phyloP scores from a whole-genome alignment of 2,329 filamentous ascomycete genomes.

The Claviceps cyperi region DNA sequence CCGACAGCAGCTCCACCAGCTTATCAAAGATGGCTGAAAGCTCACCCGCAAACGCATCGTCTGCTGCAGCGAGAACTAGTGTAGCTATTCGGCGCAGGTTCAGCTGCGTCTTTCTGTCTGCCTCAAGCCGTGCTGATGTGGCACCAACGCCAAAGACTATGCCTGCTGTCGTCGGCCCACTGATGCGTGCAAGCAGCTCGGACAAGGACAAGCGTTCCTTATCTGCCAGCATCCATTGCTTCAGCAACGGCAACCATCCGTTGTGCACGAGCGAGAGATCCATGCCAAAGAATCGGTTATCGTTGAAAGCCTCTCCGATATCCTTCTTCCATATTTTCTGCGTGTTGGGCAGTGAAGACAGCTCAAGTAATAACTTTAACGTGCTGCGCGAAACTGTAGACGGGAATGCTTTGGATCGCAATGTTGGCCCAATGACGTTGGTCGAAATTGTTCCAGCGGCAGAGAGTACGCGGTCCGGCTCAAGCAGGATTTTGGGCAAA shows the following conservation, averaged over 20 bases:
- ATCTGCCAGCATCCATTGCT: slow-evolving; percentile 72
- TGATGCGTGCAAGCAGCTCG: slow-evolving; percentile 66
- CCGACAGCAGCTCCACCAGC: slow-evolving; percentile 69
- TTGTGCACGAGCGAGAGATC: slow-evolving; percentile 48
- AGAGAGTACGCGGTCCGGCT: slow-evolving; percentile 67
- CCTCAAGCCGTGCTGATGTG: slow-evolving; percentile 82
- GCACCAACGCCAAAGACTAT: slow-evolving; percentile 98
- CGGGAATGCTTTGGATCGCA: slow-evolving; percentile 77
- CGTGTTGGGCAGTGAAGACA: slow-evolving; percentile 62
- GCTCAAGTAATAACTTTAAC: slow-evolving; percentile 59
- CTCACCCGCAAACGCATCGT: slow-evolving; percentile 69
- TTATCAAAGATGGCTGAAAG: slow-evolving; percentile 64
- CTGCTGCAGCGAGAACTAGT: slow-evolving; percentile 59
- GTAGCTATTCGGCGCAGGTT: slow-evolving; percentile 73
- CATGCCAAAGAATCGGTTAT: slow-evolving; percentile 70
- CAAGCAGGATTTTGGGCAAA: slow-evolving; percentile 68
- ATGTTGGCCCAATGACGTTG: slow-evolving; percentile 65
- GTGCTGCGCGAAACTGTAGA: slow-evolving; percentile 63
- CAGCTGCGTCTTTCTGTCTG: slow-evolving; percentile 82
- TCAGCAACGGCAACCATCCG: slow-evolving; percentile 71
- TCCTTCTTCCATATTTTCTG: slow-evolving; percentile 92
- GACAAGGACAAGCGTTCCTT: slow-evolving; percentile 74
- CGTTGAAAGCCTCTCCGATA: slow-evolving; percentile 80
- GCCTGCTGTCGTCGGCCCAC: slow-evolving; percentile 77
- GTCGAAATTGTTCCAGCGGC: slow-evolving; percentile 71